These are phyloP conservation scores for Mycena floridula DNA, from an alignment of 768 basidiomycete genomes.

Conservation along the genomic window DNA sequence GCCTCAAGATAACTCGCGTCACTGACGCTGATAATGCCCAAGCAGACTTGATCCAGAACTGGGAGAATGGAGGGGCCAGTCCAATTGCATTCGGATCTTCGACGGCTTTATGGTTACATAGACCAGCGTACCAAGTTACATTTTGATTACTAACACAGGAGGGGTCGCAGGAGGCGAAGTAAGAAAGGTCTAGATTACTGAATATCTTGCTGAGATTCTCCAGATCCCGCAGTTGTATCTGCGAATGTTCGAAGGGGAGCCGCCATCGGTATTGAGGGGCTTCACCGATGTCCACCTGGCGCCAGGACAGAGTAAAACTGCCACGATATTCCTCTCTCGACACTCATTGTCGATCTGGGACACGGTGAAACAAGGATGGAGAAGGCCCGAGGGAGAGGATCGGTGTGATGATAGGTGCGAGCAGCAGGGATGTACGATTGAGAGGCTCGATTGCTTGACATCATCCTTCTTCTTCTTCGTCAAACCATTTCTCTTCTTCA, in stretches of 20 bases:
- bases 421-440: constrained; percentile 36
- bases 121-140: constrained; percentile 53
- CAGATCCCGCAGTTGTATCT: constrained; percentile 78
- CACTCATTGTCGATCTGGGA: constrained; percentile 79
- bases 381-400: constrained; percentile 57
- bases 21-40: constrained; percentile 29
- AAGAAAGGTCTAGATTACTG: constrained; percentile 9
- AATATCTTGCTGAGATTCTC: neutral
- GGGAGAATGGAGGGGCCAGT: constrained; percentile 55
- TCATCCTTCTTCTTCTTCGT: constrained; percentile 57
- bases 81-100: constrained; percentile 53
- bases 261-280: constrained; percentile 65
- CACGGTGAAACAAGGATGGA: constrained; percentile 67
- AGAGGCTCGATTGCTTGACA: no score
- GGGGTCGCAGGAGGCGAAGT: constrained; percentile 59
- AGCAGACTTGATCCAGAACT: constrained; percentile 36
- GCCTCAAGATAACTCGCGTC: constrained; percentile 43
- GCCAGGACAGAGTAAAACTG: constrained; percentile 39
- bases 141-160: constrained; percentile 69
- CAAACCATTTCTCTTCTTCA: constrained; percentile 69
- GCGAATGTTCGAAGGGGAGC: constrained; percentile 61
- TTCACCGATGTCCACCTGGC: constrained; percentile 53
- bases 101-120: constrained; percentile 62
- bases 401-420: constrained; percentile 58
- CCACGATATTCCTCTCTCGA: constrained; percentile 55